Base-by-base conservation (phyloP, 352 stramenopile genomes). In the Blastocystis sp. region DNA sequence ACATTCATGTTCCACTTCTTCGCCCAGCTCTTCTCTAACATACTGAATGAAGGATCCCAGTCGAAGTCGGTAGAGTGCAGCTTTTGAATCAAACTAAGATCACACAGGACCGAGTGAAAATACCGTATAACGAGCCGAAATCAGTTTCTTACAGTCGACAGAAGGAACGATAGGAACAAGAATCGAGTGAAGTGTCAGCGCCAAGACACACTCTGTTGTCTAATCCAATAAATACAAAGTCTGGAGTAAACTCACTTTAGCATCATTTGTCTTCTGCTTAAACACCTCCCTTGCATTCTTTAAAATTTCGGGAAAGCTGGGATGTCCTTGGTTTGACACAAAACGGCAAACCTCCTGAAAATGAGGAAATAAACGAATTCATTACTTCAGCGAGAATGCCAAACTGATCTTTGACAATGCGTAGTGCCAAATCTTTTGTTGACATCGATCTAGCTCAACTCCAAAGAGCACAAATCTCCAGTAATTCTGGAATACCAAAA, bases 321-420 rank as follows among this genome's bases (percentile, higher is more conserved):
- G 68, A 43, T 79, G 68, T 37, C 37, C 68, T 34, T 50, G 41
- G n/a, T 61, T 79, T 43, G 68, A 56, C 9, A 79, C 68, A 20
- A 79, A 61, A 26, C 29, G 26, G 23, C 68, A 79, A 39, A 79
- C 29, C 23, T 56, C 68, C 68, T 79, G 13, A n/a, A 59, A 6
- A 15, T 62, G 13, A 62, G 6, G 13, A 15, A 34, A 56, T 29
- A n/a, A 20, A n/a, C 41, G 26, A 13, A n/a, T 55, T 43, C n/a
- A 15, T 13, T 29, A 79, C 68, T 34, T 79, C 68, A 29, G 68
- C 68, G 26, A 79, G 43, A 15, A 79, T 34, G 20, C 68, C 68
- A 61, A 79, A 79, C 59, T 79, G 68, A 47, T 79, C 68, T 26
- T 79, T 79, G 8, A 79, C 68, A 61, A 79, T 79, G 29, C 68